Conservation (phyloP, 768 basidiomycete genomes). For the Termitomyces sp. region DNA sequence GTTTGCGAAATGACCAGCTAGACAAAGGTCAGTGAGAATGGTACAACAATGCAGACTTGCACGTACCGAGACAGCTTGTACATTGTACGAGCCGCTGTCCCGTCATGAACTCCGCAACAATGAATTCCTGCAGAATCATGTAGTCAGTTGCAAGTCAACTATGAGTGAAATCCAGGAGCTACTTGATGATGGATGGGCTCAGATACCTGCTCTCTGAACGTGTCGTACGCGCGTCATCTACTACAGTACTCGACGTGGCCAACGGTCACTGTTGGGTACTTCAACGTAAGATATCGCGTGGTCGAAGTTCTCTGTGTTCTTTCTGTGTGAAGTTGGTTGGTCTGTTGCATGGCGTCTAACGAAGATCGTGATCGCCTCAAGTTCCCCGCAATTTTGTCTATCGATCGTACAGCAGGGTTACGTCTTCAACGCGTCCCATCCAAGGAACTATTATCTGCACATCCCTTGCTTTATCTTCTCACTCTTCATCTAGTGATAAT, state of each 20-base stretch:
- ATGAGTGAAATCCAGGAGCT: conserved; percentile 79
- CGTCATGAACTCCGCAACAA: conserved; percentile 66
- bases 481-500: conserved; percentile 28
- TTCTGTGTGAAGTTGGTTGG: not conserved
- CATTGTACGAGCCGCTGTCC: conserved; percentile 45
- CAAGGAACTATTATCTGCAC: conserved; percentile 57
- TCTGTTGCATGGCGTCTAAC: conserved; percentile 31
- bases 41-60: too few species aligned
- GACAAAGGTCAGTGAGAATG: too few species aligned
- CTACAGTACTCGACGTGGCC: not conserved
- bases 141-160: conserved; percentile 68
- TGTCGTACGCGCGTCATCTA: conserved; percentile 59
- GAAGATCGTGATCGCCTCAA: conserved; percentile 30
- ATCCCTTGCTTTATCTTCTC: conserved; percentile 57
- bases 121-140: conserved; percentile 66
- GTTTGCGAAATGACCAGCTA: too few species aligned
- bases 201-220: conserved; percentile 83
- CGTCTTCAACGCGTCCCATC: conserved; percentile 42
- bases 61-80: too few species aligned
- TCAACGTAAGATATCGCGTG: not conserved
- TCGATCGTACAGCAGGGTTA: conserved; percentile 48
- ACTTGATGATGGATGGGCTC: conserved; percentile 84
- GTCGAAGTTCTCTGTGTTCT: not conserved
- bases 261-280: not conserved
- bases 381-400: conserved; percentile 58